phyloP scores from a whole-genome alignment of 1,284 basidiomycete species.

The Schizophyllum amplum region DNA sequence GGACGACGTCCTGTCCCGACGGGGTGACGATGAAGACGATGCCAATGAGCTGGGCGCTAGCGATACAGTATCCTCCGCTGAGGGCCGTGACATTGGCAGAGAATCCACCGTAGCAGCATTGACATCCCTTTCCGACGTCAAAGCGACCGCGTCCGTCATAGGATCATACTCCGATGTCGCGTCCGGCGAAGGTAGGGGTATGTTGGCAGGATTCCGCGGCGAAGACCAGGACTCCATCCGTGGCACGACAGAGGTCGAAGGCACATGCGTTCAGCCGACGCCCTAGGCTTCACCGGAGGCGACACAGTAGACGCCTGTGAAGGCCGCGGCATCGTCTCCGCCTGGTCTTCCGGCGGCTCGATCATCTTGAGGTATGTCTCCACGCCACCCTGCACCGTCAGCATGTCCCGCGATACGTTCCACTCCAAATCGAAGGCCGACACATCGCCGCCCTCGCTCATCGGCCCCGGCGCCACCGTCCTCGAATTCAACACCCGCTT shows the following conservation, averaged over 20 bases:
- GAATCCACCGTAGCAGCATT: neutral
- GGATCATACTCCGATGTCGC: neutral
- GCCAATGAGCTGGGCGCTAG: neutral
- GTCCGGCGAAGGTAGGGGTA: neutral
- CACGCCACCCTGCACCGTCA: conserved; percentile 53
- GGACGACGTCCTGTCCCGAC: conserved; percentile 18
- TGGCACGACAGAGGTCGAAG: too few species aligned
- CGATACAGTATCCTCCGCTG: neutral
- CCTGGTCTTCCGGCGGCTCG: too few species aligned
- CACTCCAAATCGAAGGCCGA: conserved; percentile 66
- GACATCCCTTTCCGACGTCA: too few species aligned
- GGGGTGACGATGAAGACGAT: conserved; percentile 3
- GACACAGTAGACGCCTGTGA: too few species aligned
- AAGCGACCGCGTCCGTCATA: too few species aligned
- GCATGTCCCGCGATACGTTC: conserved; percentile 45
- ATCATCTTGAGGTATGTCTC: conserved; percentile 56
- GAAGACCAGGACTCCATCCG: too few species aligned
- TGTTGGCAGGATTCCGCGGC: too few species aligned
- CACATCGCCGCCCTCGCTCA: conserved; percentile 42
- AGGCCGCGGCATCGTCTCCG: too few species aligned
- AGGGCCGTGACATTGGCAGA: neutral
- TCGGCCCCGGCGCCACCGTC: conserved; percentile 24
- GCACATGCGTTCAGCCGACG: too few species aligned
- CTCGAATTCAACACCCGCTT: conserved; percentile 65
- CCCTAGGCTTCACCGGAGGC: too few species aligned